Conservation (phyloP, 2,329 filamentous ascomycete species). For the Tolypocladium ovalisporum region DNA sequence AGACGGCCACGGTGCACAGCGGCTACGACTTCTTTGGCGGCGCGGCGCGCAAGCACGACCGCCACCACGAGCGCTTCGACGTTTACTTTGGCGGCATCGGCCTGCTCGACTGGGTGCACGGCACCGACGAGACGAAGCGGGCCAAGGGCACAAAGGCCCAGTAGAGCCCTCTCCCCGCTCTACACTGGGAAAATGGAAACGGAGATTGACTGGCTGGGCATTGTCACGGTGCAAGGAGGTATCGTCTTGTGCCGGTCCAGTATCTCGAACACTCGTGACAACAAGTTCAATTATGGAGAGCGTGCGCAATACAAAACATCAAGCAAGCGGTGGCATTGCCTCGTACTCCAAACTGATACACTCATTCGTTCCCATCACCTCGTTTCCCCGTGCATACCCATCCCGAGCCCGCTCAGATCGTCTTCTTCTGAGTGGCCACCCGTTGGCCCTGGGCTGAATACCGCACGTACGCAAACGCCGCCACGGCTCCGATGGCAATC, state of each 20-base stretch:
- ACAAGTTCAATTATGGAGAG: not conserved
- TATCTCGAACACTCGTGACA: no score
- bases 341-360: not conserved
- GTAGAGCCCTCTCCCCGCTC: no score
- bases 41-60: constrained; percentile 39
- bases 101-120: constrained; percentile 43
- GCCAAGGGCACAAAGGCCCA: constrained; percentile 3
- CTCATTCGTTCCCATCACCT: not conserved
- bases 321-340: not conserved
- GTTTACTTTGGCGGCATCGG: constrained; percentile 42
- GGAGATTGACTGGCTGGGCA: no score
- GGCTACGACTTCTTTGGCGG: constrained; percentile 43
- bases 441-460: constrained; percentile 19
- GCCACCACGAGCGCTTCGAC: constrained; percentile 46
- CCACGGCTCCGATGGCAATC: constrained; percentile 19
- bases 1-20: constrained; percentile 44
- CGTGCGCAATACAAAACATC: not conserved
- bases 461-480: constrained; percentile 20
- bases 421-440: constrained; percentile 18
- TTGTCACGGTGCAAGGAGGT: no score
- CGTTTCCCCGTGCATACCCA: not conserved
- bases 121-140: constrained; percentile 24
- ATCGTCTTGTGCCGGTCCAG: no score
- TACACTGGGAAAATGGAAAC: no score
- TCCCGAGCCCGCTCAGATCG: constrained; percentile 9